These are phyloP conservation scores for Botrytis hyacinthi DNA, from an alignment of 2,329 filamentous ascomycete genomes.

Conservation along the genomic window DNA sequence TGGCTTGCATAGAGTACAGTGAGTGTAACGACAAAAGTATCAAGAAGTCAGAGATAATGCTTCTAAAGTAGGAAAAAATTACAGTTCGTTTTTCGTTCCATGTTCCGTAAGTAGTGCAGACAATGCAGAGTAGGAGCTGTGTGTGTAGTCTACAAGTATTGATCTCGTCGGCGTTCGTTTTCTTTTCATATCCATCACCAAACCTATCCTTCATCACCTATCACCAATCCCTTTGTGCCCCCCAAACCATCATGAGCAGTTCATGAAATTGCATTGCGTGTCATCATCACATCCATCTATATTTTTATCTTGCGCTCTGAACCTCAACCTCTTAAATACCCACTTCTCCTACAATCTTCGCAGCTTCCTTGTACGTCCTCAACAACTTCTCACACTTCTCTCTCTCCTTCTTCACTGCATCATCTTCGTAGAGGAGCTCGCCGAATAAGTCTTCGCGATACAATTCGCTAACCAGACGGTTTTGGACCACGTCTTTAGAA, in stretches of 20 bases:
- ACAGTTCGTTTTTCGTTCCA: background rate
- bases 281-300: conserved; percentile 5
- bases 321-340: conserved; percentile 50
- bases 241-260: background rate
- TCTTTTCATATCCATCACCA: conserved; percentile 13
- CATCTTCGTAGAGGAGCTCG: conserved; percentile 94
- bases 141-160: conserved; percentile 14
- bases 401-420: conserved; percentile 93
- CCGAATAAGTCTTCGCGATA: conserved; percentile 91
- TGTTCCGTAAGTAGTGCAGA: background rate
- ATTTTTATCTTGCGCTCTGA: background rate
- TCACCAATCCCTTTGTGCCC: conserved; percentile 11
- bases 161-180: background rate
- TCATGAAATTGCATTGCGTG: conserved; percentile 15
- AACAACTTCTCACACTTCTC: conserved; percentile 98
- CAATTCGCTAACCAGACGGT: conserved; percentile 89
- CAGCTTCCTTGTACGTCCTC: conserved; percentile 93
- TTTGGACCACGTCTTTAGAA: conserved; percentile 97
- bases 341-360: conserved; percentile 97
- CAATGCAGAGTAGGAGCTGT: background rate
- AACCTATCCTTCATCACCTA: background rate
- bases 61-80: background rate
- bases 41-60: background rate
- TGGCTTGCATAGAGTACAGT: background rate
- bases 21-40: background rate